Conservation (phyloP, 306 rosid genomes). For the Malus orientalis region DNA sequence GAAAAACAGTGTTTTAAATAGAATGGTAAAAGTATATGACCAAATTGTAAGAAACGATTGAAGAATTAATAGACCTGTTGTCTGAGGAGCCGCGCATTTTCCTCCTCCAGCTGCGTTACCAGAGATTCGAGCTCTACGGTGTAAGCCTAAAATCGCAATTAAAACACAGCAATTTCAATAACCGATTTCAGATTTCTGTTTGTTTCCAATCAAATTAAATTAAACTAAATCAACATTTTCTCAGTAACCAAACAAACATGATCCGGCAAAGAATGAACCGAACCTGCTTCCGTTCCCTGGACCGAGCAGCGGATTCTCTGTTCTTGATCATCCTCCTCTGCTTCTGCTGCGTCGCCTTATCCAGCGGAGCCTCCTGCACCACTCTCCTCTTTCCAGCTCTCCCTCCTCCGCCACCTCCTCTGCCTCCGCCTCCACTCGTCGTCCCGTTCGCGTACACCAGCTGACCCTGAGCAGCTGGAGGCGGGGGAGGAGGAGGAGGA, state of each 20-base stretch:
- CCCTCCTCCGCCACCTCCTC: slow-evolving; percentile 20
- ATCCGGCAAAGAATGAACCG: not conserved
- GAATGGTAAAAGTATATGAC: not conserved
- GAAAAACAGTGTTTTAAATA: not conserved
- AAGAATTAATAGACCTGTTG: slow-evolving; percentile 48
- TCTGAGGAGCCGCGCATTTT: slow-evolving; percentile 43
- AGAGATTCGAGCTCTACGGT: slow-evolving; percentile 65
- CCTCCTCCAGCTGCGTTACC: slow-evolving; percentile 66
- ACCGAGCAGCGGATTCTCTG: slow-evolving; percentile 89
- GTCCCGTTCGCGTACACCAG: slow-evolving; percentile 27
- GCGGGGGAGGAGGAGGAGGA: not conserved
- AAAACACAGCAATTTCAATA: not conserved
- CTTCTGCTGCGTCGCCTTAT: slow-evolving; percentile 74
- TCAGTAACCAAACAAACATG: not conserved
- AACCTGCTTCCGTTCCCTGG: slow-evolving; percentile 92
- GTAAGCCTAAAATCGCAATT: slow-evolving; percentile 50
- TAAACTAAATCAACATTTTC: not conserved
- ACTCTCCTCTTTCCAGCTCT: slow-evolving; percentile 65
- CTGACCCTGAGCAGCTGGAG: slow-evolving; percentile 3
- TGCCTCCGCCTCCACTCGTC: not conserved
- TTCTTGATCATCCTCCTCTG: slow-evolving; percentile 27
- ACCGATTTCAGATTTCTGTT: not conserved
- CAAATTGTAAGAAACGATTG: not conserved
- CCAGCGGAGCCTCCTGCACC: slow-evolving; percentile 43
- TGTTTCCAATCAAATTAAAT: not conserved